Evolutionary conservation across 2,329 filamentous ascomycete species (phyloP), one percentile per base, ranked within the genome.

Genomic region (Ilyonectria mors-panacis): DNA sequence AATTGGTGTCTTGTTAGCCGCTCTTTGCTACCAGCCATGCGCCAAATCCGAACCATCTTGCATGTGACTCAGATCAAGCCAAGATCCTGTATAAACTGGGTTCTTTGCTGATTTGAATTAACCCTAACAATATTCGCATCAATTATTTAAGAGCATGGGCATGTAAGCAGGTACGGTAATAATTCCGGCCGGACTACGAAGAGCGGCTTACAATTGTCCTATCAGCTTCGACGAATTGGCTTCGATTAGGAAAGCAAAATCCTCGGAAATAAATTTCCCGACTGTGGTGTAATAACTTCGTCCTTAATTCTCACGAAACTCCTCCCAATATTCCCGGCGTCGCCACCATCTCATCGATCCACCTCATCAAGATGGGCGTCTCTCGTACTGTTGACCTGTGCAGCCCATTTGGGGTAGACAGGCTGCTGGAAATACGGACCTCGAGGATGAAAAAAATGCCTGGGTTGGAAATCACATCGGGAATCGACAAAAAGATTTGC

Each of bases 401-500:
- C 50, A 79, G 82, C 33, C 82, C 84, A 4, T 83, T 85, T 30
- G 81, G 81, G 48, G 79, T 75, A 26, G 88, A 90, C 65, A 83
- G 77, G 3, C 80, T 92, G 13, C 77, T 88, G 23, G 86, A 91
- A 73, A 79, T 92, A 15, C 86, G 89, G 33, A 85, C 85, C 0
- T 87, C 87, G 26, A 85, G 82, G 67, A 86, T 90, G 83, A 87
- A 87, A 76, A 82, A 81, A 26, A 83, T 90, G 78, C 82, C 83
- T 3, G 85, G 84, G 0, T 80, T 89, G 3, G 81, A 81, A 13
- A 82, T 88, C 50, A 79, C 82, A 63, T 86, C 87, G 0, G 89
- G 87, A 1, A 92, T 91, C 66, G 85, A 88, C 78, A 91, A 91
- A 74, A 72, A 70, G 0, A 60, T 82, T 2, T 80, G 84, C 7